These are phyloP conservation scores for Septoria linicola DNA, from an alignment of 2,329 filamentous ascomycete species.

Conservation along the genomic window DNA sequence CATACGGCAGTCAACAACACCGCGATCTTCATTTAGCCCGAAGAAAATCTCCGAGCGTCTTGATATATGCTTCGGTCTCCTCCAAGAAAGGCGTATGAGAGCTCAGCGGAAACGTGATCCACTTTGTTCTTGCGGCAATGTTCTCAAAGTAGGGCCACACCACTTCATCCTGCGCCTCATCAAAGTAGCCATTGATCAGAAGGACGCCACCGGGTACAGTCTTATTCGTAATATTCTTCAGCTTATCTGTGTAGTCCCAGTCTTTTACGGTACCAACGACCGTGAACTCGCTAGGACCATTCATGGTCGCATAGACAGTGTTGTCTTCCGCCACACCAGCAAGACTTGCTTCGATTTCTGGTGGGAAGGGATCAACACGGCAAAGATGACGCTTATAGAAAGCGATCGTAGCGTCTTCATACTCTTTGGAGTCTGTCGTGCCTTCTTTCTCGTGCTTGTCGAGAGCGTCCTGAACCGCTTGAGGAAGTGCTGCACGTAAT, in stretches of 20 bases:
- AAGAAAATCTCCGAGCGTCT: slow-evolving; percentile 29
- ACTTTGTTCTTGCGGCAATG: slow-evolving; percentile 43
- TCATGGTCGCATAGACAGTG: slow-evolving; percentile 42
- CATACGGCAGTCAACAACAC: no score
- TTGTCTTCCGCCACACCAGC: slow-evolving; percentile 35
- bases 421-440: slow-evolving; percentile 35
- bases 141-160: slow-evolving; percentile 40
- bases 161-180: slow-evolving; percentile 41
- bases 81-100: slow-evolving; percentile 42
- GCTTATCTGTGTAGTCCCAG: slow-evolving; percentile 39
- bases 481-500: slow-evolving; percentile 32
- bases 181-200: slow-evolving; percentile 46
- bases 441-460: slow-evolving; percentile 34
- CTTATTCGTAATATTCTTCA: slow-evolving; percentile 42
- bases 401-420: slow-evolving; percentile 34
- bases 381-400: slow-evolving; percentile 38
- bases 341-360: slow-evolving; percentile 26
- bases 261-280: slow-evolving; percentile 43
- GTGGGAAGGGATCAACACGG: slow-evolving; percentile 34
- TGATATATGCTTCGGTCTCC: slow-evolving; percentile 40
- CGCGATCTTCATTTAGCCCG: slow-evolving; percentile 5
- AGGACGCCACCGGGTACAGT: slow-evolving; percentile 34
- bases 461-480: slow-evolving; percentile 34
- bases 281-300: slow-evolving; percentile 36
- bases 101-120: slow-evolving; percentile 40